Evolutionary conservation across 148 eudicot genomes (phyloP).

Genomic region (Agrostemma githago): DNA sequence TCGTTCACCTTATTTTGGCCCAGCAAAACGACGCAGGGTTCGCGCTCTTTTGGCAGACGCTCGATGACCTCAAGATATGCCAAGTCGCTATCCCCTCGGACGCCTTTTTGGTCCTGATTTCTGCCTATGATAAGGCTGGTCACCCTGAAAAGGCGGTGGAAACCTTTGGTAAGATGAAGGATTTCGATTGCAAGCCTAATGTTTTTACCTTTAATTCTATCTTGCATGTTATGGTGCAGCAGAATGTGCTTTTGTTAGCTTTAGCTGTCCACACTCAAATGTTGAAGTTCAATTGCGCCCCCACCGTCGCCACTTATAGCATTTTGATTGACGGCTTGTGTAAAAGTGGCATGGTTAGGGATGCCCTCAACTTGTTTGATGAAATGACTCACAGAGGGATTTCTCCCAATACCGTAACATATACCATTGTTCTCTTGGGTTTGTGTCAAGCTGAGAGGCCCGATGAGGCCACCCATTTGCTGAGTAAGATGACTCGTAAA

Average conservation of each 20-base stretch:
- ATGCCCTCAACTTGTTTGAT: constrained; percentile 59
- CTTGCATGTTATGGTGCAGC: constrained; percentile 51
- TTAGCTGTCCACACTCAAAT: constrained; percentile 64
- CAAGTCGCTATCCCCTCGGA: constrained; percentile 34
- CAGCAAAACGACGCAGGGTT: constrained; percentile 25
- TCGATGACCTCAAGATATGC: constrained; percentile 45
- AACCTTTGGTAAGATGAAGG: constrained; percentile 60
- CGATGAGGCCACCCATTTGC: constrained; percentile 51
- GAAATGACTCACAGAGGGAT: constrained; percentile 62
- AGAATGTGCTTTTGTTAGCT: constrained; percentile 49
- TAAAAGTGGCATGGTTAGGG: constrained; percentile 48
- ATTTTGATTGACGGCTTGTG: constrained; percentile 74
- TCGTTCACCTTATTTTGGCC: background rate
- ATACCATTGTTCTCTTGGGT: constrained; percentile 60
- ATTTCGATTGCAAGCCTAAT: constrained; percentile 55
- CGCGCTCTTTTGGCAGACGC: constrained; percentile 53
- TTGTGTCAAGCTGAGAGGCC: constrained; percentile 56
- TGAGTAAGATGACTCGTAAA: constrained; percentile 40
- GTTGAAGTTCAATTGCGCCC: constrained; percentile 52
- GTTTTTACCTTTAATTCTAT: constrained; percentile 53
- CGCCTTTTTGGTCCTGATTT: constrained; percentile 56
- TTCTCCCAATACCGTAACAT: constrained; percentile 44
- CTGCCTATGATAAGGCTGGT: constrained; percentile 44
- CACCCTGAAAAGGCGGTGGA: constrained; percentile 59
- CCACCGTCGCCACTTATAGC: constrained; percentile 51